phyloP scores from a whole-genome alignment of 306 rosid genomes.

The Trifolium subterraneum region DNA sequence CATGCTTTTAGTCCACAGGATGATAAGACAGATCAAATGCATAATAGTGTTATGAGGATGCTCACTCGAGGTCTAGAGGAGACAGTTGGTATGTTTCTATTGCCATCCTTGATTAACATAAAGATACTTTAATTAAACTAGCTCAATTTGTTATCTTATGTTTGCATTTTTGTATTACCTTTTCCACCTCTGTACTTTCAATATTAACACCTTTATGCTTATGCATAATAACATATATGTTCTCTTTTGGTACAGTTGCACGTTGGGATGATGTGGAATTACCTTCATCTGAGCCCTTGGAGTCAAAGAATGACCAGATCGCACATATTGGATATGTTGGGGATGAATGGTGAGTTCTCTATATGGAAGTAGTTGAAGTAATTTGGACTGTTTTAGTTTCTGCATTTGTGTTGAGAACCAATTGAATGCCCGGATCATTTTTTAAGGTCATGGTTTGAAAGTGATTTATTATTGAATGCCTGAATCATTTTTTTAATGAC shows the following conservation, averaged over 20 bases:
- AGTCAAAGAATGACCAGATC: constrained; percentile 42
- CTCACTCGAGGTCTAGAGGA: constrained; percentile 58
- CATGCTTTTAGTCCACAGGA: constrained; percentile 39
- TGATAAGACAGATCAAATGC: constrained; percentile 45
- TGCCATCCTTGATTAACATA: background rate
- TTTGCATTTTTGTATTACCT: background rate
- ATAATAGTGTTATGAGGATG: constrained; percentile 49
- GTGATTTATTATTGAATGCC: too few relatives aligned
- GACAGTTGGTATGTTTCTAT: constrained; percentile 69
- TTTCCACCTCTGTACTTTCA: background rate
- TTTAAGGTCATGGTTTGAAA: too few relatives aligned
- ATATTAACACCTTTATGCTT: background rate
- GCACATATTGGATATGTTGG: constrained; percentile 70
- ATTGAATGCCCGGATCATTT: too few relatives aligned
- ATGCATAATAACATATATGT: constrained; percentile 30
- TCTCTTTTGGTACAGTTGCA: constrained; percentile 61
- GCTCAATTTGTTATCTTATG: background rate
- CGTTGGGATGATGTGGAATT: constrained; percentile 77
- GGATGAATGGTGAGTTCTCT: constrained; percentile 81
- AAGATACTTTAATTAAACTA: background rate
- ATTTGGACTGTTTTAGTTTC: constrained; percentile 10
- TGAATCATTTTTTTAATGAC: too few relatives aligned
- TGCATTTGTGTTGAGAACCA: background rate
- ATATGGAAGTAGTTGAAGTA: background rate
- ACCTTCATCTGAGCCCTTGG: constrained; percentile 50